These are phyloP conservation scores for Ceratocystis destructans DNA, from an alignment of 2,329 filamentous ascomycete genomes.

Conservation along the genomic window DNA sequence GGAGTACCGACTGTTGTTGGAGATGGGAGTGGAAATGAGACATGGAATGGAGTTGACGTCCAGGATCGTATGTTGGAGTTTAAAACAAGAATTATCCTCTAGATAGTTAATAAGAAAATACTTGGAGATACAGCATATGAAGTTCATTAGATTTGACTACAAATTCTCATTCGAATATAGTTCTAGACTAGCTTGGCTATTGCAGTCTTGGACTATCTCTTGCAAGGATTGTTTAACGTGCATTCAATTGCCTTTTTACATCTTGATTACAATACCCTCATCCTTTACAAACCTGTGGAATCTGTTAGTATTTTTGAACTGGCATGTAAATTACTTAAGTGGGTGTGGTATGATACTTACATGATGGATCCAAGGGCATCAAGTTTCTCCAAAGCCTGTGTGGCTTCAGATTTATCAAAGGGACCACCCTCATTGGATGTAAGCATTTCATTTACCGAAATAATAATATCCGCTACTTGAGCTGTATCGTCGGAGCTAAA, in stretches of 20 bases:
- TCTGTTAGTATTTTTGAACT: not conserved
- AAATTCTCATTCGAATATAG: not conserved
- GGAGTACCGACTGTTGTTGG: constrained; percentile 54
- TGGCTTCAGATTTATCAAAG: constrained; percentile 60
- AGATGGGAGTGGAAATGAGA: constrained; percentile 36
- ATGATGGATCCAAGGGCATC: constrained; percentile 61
- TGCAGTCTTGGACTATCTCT: not conserved
- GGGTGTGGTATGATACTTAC: constrained; percentile 40
- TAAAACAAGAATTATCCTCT: constrained; percentile 10
- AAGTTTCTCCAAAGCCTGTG: constrained; percentile 65
- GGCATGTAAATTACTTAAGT: not conserved
- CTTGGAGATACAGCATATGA: not conserved
- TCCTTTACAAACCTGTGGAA: constrained; percentile 37
- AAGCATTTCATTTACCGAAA: constrained; percentile 63
- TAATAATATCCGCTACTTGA: constrained; percentile 57
- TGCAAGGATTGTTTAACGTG: not conserved
- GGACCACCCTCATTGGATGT: constrained; percentile 37
- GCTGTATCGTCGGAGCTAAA: constrained; percentile 72
- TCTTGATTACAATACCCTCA: constrained; percentile 56
- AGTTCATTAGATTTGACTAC: not conserved
- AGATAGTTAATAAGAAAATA: not conserved
- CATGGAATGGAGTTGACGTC: constrained; percentile 47
- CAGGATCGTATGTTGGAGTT: constrained; percentile 41
- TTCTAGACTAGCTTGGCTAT: not conserved
- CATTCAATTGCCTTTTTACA: constrained; percentile 30